These are phyloP conservation scores for Aspergillus melleus DNA, from an alignment of 2,329 filamentous ascomycete genomes.

Conservation along the genomic window DNA sequence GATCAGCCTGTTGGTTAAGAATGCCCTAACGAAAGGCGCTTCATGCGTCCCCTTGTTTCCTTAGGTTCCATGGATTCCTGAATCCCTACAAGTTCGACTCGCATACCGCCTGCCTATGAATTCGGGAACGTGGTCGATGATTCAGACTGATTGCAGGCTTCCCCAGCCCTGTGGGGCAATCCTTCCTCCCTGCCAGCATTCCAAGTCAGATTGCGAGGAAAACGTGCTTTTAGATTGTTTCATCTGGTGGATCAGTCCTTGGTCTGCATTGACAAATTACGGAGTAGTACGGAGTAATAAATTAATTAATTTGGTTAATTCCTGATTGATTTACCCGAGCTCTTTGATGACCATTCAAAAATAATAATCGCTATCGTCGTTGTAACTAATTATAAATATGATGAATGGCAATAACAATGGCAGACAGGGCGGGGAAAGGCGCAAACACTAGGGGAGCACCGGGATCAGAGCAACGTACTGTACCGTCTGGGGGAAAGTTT, in stretches of 20 bases:
- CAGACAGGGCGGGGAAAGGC: neutral
- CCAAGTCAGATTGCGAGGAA: neutral
- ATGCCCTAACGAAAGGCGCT: neutral
- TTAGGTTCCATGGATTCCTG: neutral
- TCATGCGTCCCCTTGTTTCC: too few relatives aligned
- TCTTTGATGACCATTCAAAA: neutral
- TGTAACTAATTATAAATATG: neutral
- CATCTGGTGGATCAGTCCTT: conserved; percentile 9
- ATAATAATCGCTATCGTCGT: too few relatives aligned
- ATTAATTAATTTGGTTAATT: neutral
- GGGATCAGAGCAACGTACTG: neutral
- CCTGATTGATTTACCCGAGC: neutral
- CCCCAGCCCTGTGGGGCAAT: conserved; percentile 2
- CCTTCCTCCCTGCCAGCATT: neutral
- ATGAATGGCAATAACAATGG: neutral
- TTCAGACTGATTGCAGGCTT: neutral
- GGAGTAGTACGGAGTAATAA: neutral
- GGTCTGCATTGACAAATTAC: neutral
- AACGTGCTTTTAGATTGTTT: conserved; percentile 10
- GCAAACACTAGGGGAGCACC: neutral
- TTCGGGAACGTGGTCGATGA: neutral
- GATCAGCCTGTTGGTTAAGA: neutral
- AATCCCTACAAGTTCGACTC: neutral
- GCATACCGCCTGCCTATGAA: neutral
- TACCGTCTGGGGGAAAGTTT: neutral